A percentile compares a stretch with the other conserved stretches of the same genome.
Conservation (phyloP, 2,329 filamentous ascomycete species). For the Diaporthe eres region DNA sequence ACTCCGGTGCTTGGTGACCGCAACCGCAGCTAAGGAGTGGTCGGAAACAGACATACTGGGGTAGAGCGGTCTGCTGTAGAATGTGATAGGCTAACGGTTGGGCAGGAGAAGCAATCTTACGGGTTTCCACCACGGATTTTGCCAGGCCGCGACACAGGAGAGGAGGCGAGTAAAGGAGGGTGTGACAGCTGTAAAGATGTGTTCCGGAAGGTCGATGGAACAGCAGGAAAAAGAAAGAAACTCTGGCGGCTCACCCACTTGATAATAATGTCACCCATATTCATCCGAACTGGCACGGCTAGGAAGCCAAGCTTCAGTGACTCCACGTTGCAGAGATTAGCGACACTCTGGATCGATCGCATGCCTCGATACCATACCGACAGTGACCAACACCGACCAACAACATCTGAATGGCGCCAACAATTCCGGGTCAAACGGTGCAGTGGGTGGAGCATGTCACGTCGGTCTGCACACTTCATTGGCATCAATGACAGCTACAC, state of each 20-base stretch:
- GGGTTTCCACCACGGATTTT: neutral
- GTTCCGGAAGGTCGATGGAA: slow-evolving; percentile 4
- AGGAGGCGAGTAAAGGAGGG: neutral
- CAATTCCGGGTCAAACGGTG: slow-evolving; percentile 15
- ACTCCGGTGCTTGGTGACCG: neutral
- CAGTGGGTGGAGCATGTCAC: slow-evolving; percentile 13
- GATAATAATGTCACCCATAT: neutral
- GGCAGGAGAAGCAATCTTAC: slow-evolving; percentile 22
- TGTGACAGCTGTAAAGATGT: neutral
- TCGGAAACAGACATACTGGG: neutral
- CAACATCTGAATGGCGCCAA: neutral
- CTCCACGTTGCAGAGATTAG: slow-evolving; percentile 15
- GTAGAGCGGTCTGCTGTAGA: neutral
- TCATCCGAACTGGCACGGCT: neutral
- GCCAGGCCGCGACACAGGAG: neutral
- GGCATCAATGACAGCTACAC: neutral
- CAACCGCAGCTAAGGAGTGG: neutral
- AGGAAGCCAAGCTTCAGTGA: neutral
- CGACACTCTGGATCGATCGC: slow-evolving; percentile 19
- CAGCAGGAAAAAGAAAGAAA: neutral
- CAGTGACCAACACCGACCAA: neutral
- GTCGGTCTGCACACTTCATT: slow-evolving; percentile 3
- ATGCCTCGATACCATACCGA: neutral
- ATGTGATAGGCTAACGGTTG: slow-evolving; percentile 12
- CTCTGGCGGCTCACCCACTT: neutral